A percentile compares a stretch with the other conserved stretches of the same genome.
Evolutionary conservation across 805 yeast species (phyloP).

Genomic region (Ogataea nakhonphanomensis): DNA sequence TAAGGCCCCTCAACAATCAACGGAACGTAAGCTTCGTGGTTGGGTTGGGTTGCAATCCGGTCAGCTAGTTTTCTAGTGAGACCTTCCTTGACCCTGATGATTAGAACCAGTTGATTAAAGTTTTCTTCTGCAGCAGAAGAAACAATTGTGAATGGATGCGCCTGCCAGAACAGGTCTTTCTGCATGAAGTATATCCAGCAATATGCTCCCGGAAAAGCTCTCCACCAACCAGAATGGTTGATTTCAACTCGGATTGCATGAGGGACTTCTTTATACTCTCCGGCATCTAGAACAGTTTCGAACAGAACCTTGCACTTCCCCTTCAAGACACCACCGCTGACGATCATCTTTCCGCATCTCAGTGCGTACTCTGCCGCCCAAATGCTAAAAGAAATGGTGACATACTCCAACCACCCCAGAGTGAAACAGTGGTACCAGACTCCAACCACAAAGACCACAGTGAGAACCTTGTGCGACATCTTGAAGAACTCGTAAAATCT

Average conservation of each 20-base stretch:
- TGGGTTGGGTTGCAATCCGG: constrained; percentile 31
- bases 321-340: constrained; percentile 56
- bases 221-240: constrained; percentile 53
- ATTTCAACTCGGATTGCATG: constrained; percentile 48
- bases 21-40: constrained; percentile 35
- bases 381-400: constrained; percentile 53
- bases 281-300: constrained; percentile 13
- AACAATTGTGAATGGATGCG: constrained; percentile 64
- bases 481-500: constrained; percentile 45
- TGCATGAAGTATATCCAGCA: constrained; percentile 52
- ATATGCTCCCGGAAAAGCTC: constrained; percentile 58
- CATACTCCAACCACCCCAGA: constrained; percentile 48
- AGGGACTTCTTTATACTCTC: constrained; percentile 15
- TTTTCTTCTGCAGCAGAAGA: constrained; percentile 40
- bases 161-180: constrained; percentile 53
- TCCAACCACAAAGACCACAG: constrained; percentile 40
- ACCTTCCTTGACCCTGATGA: constrained; percentile 52
- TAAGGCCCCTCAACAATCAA: constrained; percentile 61
- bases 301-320: constrained; percentile 41
- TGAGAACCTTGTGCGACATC: constrained; percentile 39
- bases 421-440: constrained; percentile 46
- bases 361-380: constrained; percentile 69
- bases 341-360: constrained; percentile 50
- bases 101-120: constrained; percentile 40
- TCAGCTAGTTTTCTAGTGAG: constrained; percentile 42